A percentile compares a stretch with the other conserved stretches of the same genome.
Evolutionary conservation across 305 asterid species (phyloP).

Genomic region (Stenogyne calaminthoides): DNA sequence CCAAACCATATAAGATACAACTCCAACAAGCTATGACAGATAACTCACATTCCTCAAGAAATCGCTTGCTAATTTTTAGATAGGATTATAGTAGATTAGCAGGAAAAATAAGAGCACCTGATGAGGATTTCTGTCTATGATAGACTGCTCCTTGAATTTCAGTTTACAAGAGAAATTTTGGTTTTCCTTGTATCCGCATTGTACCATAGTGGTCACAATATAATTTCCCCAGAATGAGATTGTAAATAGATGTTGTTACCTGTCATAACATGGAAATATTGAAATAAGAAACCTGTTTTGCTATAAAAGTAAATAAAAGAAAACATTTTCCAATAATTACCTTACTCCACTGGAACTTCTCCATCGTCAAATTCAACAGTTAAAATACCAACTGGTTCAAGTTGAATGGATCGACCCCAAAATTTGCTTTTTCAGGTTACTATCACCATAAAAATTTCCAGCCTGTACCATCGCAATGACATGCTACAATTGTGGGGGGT

Average conservation of each 20-base stretch:
- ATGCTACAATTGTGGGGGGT: constrained; percentile 94
- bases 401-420: constrained; percentile 98
- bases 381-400: constrained; percentile 85
- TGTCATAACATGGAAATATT: constrained; percentile 32
- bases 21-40: neutral
- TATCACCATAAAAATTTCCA: constrained; percentile 94
- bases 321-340: constrained; percentile 38
- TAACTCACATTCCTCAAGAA: neutral
- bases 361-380: constrained; percentile 95
- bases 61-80: neutral
- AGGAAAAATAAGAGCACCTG: constrained; percentile 58
- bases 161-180: constrained; percentile 72
- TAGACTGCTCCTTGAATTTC: constrained; percentile 97
- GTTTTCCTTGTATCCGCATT: constrained; percentile 88
- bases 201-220: constrained; percentile 97
- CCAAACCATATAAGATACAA: constrained; percentile 5
- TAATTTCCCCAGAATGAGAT: constrained; percentile 89
- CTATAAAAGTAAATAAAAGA: constrained; percentile 20
- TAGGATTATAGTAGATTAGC: constrained; percentile 14
- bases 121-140: constrained; percentile 93
- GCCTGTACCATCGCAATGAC: constrained; percentile 95
- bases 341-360: constrained; percentile 93
- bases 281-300: constrained; percentile 22
- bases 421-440: constrained; percentile 93
- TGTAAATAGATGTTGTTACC: constrained; percentile 97